phyloP scores from a whole-genome alignment of 805 yeast species.

The Saturnispora zaruensis region DNA sequence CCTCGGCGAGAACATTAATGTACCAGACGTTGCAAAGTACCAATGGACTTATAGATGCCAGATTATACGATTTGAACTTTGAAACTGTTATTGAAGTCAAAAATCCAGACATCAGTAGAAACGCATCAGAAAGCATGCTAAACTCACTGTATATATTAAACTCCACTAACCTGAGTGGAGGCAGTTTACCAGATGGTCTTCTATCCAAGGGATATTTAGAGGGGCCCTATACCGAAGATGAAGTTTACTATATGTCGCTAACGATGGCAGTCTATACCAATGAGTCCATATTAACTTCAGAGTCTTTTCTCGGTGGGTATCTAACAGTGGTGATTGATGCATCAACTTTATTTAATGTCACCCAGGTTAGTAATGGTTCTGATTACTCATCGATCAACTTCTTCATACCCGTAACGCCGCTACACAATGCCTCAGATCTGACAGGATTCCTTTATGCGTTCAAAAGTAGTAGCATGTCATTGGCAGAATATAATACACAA shows the following conservation, averaged over 20 bases:
- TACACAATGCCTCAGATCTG: slow-evolving; percentile 20
- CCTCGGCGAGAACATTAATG: slow-evolving; percentile 37
- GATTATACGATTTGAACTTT: slow-evolving; percentile 56
- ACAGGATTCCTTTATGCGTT: slow-evolving; percentile 36
- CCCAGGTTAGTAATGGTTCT: slow-evolving; percentile 28
- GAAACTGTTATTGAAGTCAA: slow-evolving; percentile 37
- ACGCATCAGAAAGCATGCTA: slow-evolving; percentile 35
- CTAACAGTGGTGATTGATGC: slow-evolving; percentile 49
- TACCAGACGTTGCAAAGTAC: slow-evolving; percentile 60
- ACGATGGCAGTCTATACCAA: slow-evolving; percentile 71
- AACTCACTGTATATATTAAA: slow-evolving; percentile 30
- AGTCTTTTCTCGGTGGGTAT: slow-evolving; percentile 60
- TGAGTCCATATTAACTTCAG: slow-evolving; percentile 55
- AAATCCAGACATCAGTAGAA: slow-evolving; percentile 24
- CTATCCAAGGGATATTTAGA: slow-evolving; percentile 39
- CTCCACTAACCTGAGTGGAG: slow-evolving; percentile 12
- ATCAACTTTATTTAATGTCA: slow-evolving; percentile 18
- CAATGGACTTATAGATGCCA: slow-evolving; percentile 52
- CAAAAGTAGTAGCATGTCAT: slow-evolving; percentile 24
- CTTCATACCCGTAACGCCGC: slow-evolving; percentile 18
- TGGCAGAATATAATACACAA: not conserved
- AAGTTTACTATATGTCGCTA: slow-evolving; percentile 55
- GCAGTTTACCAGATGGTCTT: slow-evolving; percentile 34
- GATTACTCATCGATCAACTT: slow-evolving; percentile 27
- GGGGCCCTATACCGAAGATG: slow-evolving; percentile 53